Evolutionary conservation across 2,329 filamentous ascomycete genomes (phyloP), one percentile per base, ranked within the genome.

Genomic region (Karstenula rhodostoma): DNA sequence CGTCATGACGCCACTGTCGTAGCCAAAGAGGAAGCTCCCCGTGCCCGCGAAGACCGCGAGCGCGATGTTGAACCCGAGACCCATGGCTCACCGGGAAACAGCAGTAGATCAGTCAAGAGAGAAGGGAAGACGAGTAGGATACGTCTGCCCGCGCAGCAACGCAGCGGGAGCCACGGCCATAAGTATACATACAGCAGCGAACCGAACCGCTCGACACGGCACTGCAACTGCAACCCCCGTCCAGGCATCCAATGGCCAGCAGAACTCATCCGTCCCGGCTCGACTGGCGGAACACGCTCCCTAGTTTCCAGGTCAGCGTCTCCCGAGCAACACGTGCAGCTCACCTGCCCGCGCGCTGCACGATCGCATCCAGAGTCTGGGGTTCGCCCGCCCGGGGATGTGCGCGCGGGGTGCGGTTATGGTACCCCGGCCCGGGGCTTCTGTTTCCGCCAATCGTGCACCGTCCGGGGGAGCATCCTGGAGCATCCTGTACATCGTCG

Each of bases 1-100:
- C 0, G 77, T 77, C 77, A 79, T 79, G 15, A 79, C 75, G 66
- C 73, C 75, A 37, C 68, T 70, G 62, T 79, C 67, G 71, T 82
- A 75, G 66, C 74, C 76, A 60, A 80, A 81, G 9, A 81, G 69
- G 58, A 80, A 80, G 32, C 76, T 80, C 53, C 80, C 80, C 8
- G 79, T 81, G 25, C 73, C 77, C 47, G 79, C 79, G 52, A 81
- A 82, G n/a, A 78, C 59, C 23, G 79, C 78, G 33, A 82, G 72
- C 10, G 69, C 69, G 53, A 81, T 65, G 58, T 80, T 82, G 72
- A 81, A 82, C 48, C 75, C 47, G 57, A 76, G 74, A 51, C 79
- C 80, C 79, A 81, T 82, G 22, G 42, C 53, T 29, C 27, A 25
- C 13, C 42, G 9, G 33, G 23, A 43, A 35, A 42, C 13, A 17